Conservation (phyloP, 2,329 filamentous ascomycete genomes). For the Scedosporium apiospermum region DNA sequence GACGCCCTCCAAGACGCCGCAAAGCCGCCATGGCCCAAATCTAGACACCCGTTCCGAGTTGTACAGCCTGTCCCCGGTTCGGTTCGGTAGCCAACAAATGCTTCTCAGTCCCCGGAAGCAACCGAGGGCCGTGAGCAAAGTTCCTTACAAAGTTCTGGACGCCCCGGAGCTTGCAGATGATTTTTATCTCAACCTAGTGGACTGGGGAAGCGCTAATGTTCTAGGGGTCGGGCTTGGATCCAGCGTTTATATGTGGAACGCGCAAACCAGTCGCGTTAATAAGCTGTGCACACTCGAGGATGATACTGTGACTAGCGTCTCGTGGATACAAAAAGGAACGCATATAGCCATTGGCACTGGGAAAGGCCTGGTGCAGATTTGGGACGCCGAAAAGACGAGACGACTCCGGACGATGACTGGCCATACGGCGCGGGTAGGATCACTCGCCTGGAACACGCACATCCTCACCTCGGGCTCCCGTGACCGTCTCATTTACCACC, state of each 20-base stretch:
- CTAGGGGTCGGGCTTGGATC: constrained; percentile 86
- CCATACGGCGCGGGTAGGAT: constrained; percentile 85
- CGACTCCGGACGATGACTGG: constrained; percentile 93
- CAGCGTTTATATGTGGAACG: constrained; percentile 98
- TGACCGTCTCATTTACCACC: constrained; percentile 88
- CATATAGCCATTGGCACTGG: constrained; percentile 93
- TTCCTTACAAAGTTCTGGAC: constrained; percentile 95
- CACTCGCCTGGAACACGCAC: constrained; percentile 95
- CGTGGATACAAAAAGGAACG: constrained; percentile 95
- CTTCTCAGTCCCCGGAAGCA: constrained; percentile 83
- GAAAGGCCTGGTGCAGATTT: constrained; percentile 92
- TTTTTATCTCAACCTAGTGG: constrained; percentile 94
- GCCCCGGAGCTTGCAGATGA: constrained; percentile 93
- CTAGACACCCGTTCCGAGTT: constrained; percentile 85
- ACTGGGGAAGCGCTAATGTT: constrained; percentile 94
- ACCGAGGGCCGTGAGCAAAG: constrained; percentile 84
- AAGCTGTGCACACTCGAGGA: constrained; percentile 89
- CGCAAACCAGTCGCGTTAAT: constrained; percentile 79
- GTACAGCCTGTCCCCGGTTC: constrained; percentile 90
- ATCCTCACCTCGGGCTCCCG: constrained; percentile 92
- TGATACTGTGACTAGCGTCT: constrained; percentile 92
- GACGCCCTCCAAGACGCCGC: constrained; percentile 81
- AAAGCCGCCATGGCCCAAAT: constrained; percentile 79
- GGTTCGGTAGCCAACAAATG: constrained; percentile 87
- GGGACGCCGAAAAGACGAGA: constrained; percentile 83